Conservation (phyloP, 148 eudicot species). For the Nepenthes gracilis region DNA sequence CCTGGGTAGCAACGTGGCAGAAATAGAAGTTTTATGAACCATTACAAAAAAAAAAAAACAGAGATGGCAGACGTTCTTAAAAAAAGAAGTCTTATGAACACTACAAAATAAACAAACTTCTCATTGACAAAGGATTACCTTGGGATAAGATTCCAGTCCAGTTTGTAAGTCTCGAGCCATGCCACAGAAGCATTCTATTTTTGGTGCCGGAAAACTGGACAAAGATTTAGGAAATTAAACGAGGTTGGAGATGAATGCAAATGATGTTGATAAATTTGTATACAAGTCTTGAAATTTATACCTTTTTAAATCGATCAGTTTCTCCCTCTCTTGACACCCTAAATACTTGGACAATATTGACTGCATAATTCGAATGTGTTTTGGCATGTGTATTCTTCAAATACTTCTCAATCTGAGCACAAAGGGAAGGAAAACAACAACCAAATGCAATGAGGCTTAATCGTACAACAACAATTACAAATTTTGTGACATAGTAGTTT, state of each 20-base stretch:
- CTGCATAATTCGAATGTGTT: slow-evolving; percentile 75
- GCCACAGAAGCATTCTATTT: slow-evolving; percentile 98
- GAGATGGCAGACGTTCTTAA: neutral
- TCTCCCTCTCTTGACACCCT: slow-evolving; percentile 77
- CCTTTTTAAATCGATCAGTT: slow-evolving; percentile 61
- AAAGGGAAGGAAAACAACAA: neutral
- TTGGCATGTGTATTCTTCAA: slow-evolving; percentile 85
- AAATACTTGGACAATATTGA: slow-evolving; percentile 71
- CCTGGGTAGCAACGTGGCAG: slow-evolving; percentile 30
- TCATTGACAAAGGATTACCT: slow-evolving; percentile 28
- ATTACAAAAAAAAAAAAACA: neutral
- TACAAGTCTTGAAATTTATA: slow-evolving; percentile 2
- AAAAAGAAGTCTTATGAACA: neutral
- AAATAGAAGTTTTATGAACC: neutral
- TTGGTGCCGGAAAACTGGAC: slow-evolving; percentile 53
- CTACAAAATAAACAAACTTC: no score
- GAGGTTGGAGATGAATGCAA: neutral
- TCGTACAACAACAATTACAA: neutral
- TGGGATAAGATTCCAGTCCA: slow-evolving; percentile 97
- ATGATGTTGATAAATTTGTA: neutral
- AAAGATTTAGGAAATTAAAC: slow-evolving; percentile 1
- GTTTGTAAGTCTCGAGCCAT: slow-evolving; percentile 93
- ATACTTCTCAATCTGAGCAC: slow-evolving; percentile 55
- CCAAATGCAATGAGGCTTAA: neutral
- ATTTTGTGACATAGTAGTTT: neutral